Conservation (phyloP, 2,329 filamentous ascomycete genomes). For the Acephala macrosclerotiorum region DNA sequence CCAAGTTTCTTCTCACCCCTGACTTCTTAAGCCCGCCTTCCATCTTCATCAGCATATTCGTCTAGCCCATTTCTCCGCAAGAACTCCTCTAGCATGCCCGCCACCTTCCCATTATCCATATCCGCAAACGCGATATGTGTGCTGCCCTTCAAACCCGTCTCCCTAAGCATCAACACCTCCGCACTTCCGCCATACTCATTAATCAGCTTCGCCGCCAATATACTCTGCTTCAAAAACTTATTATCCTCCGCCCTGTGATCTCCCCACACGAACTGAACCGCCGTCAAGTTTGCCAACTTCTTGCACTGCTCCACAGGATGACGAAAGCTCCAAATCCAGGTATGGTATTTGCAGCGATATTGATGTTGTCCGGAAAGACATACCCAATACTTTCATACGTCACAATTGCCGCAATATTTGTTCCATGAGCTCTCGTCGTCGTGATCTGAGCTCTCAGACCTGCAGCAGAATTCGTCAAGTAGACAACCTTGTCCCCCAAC, state of each 20-base stretch:
- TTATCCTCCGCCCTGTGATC: conserved; percentile 19
- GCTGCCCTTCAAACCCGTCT: conserved; percentile 22
- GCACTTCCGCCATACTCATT: conserved; percentile 29
- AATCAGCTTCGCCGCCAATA: conserved; percentile 21
- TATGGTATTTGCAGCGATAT: not conserved
- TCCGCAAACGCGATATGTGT: conserved; percentile 30
- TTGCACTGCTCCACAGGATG: conserved; percentile 22
- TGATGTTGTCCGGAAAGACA: conserved; percentile 23
- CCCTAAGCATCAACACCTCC: conserved; percentile 21
- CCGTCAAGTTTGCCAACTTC: conserved; percentile 24
- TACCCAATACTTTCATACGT: conserved; percentile 26
- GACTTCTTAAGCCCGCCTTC: not conserved
- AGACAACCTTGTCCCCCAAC: conserved; percentile 21
- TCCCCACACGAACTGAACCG: conserved; percentile 30
- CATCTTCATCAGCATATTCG: conserved; percentile 6
- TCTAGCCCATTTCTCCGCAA: conserved; percentile 20
- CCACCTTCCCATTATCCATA: conserved; percentile 28
- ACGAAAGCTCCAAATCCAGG: conserved; percentile 23
- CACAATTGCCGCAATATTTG: conserved; percentile 28
- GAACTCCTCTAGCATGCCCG: conserved; percentile 22
- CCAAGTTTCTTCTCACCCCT: too few relatives aligned
- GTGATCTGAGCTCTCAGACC: conserved; percentile 24
- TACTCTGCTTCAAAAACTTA: conserved; percentile 11
- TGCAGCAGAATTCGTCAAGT: conserved; percentile 29
- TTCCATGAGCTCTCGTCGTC: conserved; percentile 14